Evolutionary conservation across 768 basidiomycete genomes (phyloP), one percentile per base, ranked within the genome.

Genomic region (Boletus speciosus): DNA sequence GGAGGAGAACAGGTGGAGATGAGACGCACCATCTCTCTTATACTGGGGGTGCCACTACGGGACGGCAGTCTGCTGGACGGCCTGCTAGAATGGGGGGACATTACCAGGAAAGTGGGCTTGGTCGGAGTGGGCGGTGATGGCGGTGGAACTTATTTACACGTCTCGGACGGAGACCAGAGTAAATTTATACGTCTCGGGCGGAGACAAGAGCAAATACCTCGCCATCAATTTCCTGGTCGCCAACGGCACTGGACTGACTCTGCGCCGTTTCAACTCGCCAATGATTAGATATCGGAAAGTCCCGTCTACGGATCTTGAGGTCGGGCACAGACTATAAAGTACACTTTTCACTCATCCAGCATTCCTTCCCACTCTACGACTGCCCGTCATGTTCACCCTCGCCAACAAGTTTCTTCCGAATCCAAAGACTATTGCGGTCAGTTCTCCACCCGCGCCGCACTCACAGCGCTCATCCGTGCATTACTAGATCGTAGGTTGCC

Each of bases 401-500:
- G 19, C n/a, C 35, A 69, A 48, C 58, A 67, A 69, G 54, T 71
- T 71, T 42, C 58, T 72, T 45, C 64, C 75, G 3, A 73, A 86
- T 52, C 90, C 91, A 35, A 85, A 82, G 74, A 92, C 89, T 0
- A 78, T 83, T 37, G 90, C 89, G 47, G 93, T 94, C 67, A 71
- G 90, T 81, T n/a, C 12, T 40, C 12, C n/a, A 37, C 15, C 38
- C 32, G 35, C 23, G 54, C 29, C 41, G 23, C 27, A 48, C 38
- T 19, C 23, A 6, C 2, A 29, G 31, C 32, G n/a, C 57, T 63
- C 49, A 65, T 45, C 54, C 55, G 31, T 50, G 36, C 36, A 21
- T 41, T 4, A 27, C 35, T 11, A 94, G 88, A 90, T 98, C 63
- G 86, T 98, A 29, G 93, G 92, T 27, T 97, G 94, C 74, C 95